Base-by-base conservation (phyloP, 768 basidiomycete genomes). In the Paxillus rubicundulus region DNA sequence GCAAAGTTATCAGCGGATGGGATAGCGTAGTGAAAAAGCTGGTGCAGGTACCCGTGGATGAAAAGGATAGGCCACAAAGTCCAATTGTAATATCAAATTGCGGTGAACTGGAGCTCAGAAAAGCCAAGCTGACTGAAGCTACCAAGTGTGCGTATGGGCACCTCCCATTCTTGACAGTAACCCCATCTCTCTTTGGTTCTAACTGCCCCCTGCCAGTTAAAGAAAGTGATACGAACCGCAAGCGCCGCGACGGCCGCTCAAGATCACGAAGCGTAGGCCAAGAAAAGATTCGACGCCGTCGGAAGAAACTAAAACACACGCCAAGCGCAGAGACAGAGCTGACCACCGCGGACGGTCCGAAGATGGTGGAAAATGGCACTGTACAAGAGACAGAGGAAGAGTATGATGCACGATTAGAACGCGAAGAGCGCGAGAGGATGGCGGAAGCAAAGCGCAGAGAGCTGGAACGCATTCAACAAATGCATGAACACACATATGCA, bases 91-190 rank as follows among this genome's bases (percentile, higher is more conserved):
- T 96, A 55, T 70, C 77, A 3, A 89, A 85, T 64, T 92, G 89
- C 49, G 93, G 93, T 10, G 93, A 96, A 64, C 82, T 96, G 34
- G 87, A 91, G 65, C 77, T 91, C 10, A 80, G 79, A 50, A 79
- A 55, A 21, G 33, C 47, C 28, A 57, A 55, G 39, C 46, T 49
- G 7, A 27, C 17, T 2, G 54, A 63, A 2, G 56, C 47, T 40
- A 37, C 36, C 1, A 56, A 56, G 45, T 51, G 67, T 69, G 44
- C 18, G 54, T 36, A 20, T 14, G 0, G 32, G 12, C 13, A 33
- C 33, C 33, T 33, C 12, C 17, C 14, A 40, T 49, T 47, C 17
- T 33, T 33, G 21, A 30, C 16, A 30, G 5, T 13, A 13, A 12
- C 4, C n/a, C 18, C 12, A 24, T 20, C 28, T 16, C 30, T 41